Evolutionary conservation across 805 yeast genomes (phyloP), one percentile per base, ranked within the genome.

Genomic region (Candida fluviatilis): DNA sequence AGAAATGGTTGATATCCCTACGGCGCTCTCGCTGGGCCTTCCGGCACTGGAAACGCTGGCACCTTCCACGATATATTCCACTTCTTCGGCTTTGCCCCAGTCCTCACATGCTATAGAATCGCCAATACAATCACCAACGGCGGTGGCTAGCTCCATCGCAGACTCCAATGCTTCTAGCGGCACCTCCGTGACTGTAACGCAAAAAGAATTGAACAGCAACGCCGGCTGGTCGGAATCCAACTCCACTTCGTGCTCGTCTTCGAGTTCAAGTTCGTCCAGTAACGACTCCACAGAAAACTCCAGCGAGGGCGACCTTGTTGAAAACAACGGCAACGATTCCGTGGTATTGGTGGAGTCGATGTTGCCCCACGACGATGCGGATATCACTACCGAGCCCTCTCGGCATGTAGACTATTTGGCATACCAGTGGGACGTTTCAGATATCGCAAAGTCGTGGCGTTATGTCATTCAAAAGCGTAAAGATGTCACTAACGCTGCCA

Each of bases 361-460:
- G 30, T 50, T 66, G 18, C 82, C 84, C n/a, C 93, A 83, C 50
- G 97, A 90, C 61, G 97, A 90, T 61, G 77, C 79, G 23, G 95
- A 84, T 53, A 69, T 90, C 26, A 76, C 75, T 37, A 76, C 78
- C 48, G 93, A 84, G 52, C 96, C 98, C 4, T 76, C 84, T 36
- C 76, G 82, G 38, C 97, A 90, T 55, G 99, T 93, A 6, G 99
- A 93, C 65, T 93, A 93, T 61, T 71, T 93, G 36, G 85, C 96
- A 4, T 96, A 93, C 58, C 75, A 93, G 58, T 93, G 99, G 99
- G 87, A 88, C 50, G 98, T 90, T 47, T 66, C 80, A 4, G 99
- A 93, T 57, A 86, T 93, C 21, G 86, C 95, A 10, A 86, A 86
- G 46, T 87, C 96, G 21, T 93, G 99, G 99, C 74, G 96, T 48